Evolutionary conservation across 2,329 filamentous ascomycete species (phyloP).

Genomic region (Fusarium pseudoanthophilum): DNA sequence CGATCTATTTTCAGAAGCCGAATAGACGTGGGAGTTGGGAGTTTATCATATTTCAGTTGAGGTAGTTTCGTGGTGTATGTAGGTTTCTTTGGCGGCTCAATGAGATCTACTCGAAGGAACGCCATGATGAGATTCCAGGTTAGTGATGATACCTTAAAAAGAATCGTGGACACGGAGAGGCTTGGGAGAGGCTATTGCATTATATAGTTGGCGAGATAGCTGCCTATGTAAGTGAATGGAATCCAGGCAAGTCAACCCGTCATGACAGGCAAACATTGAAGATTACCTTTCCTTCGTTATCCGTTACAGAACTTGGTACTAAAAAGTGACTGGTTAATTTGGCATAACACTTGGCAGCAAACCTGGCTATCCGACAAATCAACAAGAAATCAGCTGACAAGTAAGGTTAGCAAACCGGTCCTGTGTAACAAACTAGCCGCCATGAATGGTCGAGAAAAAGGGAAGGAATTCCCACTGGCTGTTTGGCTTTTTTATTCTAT

Average conservation of each 20-base stretch:
- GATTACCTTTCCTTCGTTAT: background rate
- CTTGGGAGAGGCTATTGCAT: background rate
- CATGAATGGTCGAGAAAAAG: no score
- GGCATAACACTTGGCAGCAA: no score
- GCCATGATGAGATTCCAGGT: fast-evolving
- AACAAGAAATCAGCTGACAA: no score
- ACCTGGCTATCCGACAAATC: no score
- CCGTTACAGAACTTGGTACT: background rate
- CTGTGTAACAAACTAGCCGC: no score
- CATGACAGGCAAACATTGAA: no score
- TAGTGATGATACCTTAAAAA: background rate
- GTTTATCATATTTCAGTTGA: background rate
- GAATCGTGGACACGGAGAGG: fast-evolving
- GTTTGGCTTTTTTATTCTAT: no score
- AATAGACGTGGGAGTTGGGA: background rate
- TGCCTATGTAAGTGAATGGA: background rate
- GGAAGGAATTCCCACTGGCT: no score
- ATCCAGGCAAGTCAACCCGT: fast-evolving
- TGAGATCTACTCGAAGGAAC: fast-evolving
- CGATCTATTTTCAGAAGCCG: background rate
- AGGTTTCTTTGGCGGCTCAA: background rate
- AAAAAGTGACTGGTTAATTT: background rate
- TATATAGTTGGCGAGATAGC: background rate
- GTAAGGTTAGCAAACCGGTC: no score
- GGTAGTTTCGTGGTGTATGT: background rate